Base-by-base conservation (phyloP, 139 green algal genomes). In the Gonium pectorale region DNA sequence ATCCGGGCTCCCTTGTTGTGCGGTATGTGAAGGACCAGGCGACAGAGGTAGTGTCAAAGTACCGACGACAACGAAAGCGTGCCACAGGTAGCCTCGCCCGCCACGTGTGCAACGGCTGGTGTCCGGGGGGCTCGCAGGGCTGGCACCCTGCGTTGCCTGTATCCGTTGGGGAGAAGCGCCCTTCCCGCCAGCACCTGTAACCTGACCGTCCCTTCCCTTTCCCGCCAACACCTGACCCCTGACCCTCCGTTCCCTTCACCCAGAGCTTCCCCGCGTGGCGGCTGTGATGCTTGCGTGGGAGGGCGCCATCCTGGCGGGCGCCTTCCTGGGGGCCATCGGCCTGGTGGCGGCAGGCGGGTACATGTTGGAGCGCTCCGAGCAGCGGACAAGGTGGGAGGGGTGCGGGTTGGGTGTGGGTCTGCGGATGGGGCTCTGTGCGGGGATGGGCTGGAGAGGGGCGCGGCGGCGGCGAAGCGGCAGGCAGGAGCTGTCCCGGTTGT, bases 231-330 rank as follows among this genome's bases (percentile, higher is more conserved):
- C 62, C 62, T 69, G 27, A 35, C 62, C 33, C 6, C 15, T 59
- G 41, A 27, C 41, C 43, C 5, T 43, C 68, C 15, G 0, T 13
- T 49, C n/a, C 9, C 33, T 35, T 49, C 17, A 3, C 27, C 26
- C 41, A 83, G 77, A 83, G 62, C 77, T 83, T 2, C 77, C 77
- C 0, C 77, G 77, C 29, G 38, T 29, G 7, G 77, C 62, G n/a
- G 49, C 77, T 3, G 2, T 77, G 27, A 64, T 85, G 46, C 79
- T 85, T 33, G 64, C 64, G 13, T 85, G 79, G 79, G 79, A 85
- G 46, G 79, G 79, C 7, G 79, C 79, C 29, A 54, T 85, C 5
- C 46, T 77, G 49, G 79, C 79, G 6, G 79, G 79, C 22, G 79
- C 29, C 5, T 85, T 77, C 64, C 35, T 77, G 5, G 49, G 37